phyloP scores from a whole-genome alignment of 164 flowering plant genomes.

The Magnolia kwangsiensis region DNA sequence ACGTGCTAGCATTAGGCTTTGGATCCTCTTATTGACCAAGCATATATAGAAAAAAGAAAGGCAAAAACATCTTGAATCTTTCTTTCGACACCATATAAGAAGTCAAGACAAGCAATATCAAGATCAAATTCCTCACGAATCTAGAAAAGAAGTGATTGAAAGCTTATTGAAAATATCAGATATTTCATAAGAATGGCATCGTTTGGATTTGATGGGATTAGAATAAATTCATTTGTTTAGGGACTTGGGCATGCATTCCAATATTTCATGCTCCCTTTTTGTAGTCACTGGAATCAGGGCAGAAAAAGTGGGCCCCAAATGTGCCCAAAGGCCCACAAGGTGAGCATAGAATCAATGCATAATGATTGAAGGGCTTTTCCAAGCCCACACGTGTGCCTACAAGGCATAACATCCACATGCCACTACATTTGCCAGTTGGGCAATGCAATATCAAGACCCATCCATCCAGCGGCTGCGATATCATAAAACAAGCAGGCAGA shows the following conservation, averaged over 20 bases:
- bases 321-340: not conserved
- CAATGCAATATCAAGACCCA: too few species aligned
- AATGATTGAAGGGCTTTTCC: not conserved
- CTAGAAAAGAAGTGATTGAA: constrained; percentile 2
- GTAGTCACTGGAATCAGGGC: not conserved
- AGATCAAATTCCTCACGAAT: constrained; percentile 2
- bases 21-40: not conserved
- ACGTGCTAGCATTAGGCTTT: not conserved
- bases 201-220: not conserved
- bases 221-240: not conserved
- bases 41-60: not conserved
- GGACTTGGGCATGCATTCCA: not conserved
- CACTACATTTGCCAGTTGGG: too few species aligned
- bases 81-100: not conserved
- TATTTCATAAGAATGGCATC: not conserved
- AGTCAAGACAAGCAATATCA: not conserved
- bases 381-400: not conserved
- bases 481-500: too few species aligned
- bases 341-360: not conserved
- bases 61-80: not conserved
- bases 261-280: not conserved
- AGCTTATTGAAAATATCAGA: constrained; percentile 1
- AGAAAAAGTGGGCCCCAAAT: not conserved
- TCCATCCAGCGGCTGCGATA: too few species aligned
- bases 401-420: too few species aligned